Evolutionary conservation across 768 basidiomycete genomes (phyloP).

Genomic region (Hydnomerulius pinastri): DNA sequence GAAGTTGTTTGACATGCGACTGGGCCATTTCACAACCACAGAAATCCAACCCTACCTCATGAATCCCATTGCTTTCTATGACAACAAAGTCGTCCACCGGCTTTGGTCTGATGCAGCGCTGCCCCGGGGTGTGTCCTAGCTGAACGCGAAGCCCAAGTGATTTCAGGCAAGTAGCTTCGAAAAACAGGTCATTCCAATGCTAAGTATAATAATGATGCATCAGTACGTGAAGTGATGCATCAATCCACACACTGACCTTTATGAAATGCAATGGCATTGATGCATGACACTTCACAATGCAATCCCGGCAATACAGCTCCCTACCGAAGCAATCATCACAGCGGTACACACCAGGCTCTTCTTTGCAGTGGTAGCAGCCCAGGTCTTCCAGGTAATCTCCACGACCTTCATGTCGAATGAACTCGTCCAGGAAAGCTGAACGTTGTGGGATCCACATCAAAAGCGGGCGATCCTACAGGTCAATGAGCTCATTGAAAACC

Average conservation of each 20-base stretch:
- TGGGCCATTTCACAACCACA: constrained; percentile 30
- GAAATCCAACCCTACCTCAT: constrained; percentile 28
- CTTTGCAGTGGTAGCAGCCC: background rate
- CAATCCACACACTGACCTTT: constrained; percentile 3
- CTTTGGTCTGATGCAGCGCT: constrained; percentile 14
- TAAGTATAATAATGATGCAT: background rate
- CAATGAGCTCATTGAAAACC: too few species aligned
- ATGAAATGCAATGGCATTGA: constrained; percentile 17
- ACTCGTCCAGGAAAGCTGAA: constrained; percentile 13
- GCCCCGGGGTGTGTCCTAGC: constrained; percentile 20
- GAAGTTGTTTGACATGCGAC: constrained; percentile 34
- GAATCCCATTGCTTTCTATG: constrained; percentile 31
- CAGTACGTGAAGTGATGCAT: background rate
- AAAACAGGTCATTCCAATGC: constrained; percentile 21
- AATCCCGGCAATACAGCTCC: constrained; percentile 7
- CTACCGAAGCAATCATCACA: constrained; percentile 14
- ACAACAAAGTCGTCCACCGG: constrained; percentile 27
- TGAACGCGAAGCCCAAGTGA: constrained; percentile 24
- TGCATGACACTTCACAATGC: constrained; percentile 10
- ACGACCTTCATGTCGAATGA: constrained; percentile 14
- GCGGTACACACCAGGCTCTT: background rate
- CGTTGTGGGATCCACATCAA: background rate
- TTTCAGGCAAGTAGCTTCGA: constrained; percentile 15
- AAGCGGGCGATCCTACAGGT: too few species aligned
- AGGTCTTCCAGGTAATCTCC: background rate